Base-by-base conservation (phyloP, 1,284 basidiomycete genomes). In the Trichosporon asahii region DNA sequence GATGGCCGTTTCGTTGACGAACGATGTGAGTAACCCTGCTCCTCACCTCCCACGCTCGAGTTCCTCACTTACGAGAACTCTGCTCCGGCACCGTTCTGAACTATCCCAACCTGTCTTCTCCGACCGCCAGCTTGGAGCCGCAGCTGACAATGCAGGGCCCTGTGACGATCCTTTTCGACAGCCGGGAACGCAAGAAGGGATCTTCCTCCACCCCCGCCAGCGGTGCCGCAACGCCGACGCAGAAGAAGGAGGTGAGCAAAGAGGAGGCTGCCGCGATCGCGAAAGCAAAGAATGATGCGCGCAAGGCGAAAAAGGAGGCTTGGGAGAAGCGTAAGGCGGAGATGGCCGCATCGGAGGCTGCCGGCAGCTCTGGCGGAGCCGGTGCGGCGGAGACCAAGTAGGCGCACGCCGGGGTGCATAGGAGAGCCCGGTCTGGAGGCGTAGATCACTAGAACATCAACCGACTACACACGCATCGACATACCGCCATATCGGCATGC, bases 1-100 rank as follows among this genome's bases (percentile, higher is more conserved):
- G 93, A 95, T 95, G 94, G 87, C 90, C 69, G 92, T 96, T 65
- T 88, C 86, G 70, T 83, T 95, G 67, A 90, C 87, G 44, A 96
- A 96, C 80, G 93, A 95, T 85, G 93, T 91, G 80, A 68, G 86
- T 79, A 31, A 31, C 8, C 31, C 31, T 31, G 31, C 3, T 4
- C 31, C 31, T 31, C n/a, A n/a, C n/a, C n/a, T n/a, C n/a, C n/a
- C n/a, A n/a, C n/a, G n/a, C n/a, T n/a, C n/a, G n/a, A n/a, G n/a
- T n/a, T n/a, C n/a, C n/a, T n/a, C n/a, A n/a, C n/a, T n/a, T n/a
- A n/a, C n/a, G n/a, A n/a, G n/a, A n/a, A n/a, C n/a, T n/a, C n/a
- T n/a, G n/a, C n/a, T n/a, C n/a, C n/a, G n/a, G n/a, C n/a, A n/a
- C n/a, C n/a, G n/a, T n/a, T n/a, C n/a, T n/a, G n/a, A n/a, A n/a